Base-by-base conservation (phyloP, 2,329 filamentous ascomycete genomes). In the Sarocladium strictum region DNA sequence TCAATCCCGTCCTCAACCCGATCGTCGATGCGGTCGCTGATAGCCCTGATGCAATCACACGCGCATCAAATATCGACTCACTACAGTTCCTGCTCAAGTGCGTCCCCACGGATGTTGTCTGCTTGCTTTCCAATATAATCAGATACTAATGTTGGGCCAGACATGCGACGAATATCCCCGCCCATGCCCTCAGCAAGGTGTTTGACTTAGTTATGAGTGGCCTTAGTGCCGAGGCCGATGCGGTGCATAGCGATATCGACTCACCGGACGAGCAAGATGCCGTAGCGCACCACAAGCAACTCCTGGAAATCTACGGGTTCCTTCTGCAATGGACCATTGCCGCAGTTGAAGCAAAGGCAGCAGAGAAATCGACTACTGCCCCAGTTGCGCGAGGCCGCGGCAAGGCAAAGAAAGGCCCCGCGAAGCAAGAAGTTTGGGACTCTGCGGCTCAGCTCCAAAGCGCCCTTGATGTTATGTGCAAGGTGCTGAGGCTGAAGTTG, bases 61-160 rank as follows among this genome's bases (percentile, higher is more conserved):
- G 86, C 71, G 82, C 85, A 64, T 81, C 84, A 53, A 81, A 86
- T 60, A 92, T 97, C 74, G 93, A 99, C 75, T 96, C 92, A 58
- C 72, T 99, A 63, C 93, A 97, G 71, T 96, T 96, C 67, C 77
- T 99, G 57, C 80, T 99, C 75, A 99, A 99, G 93, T 97, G 17
- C 17, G 47, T 51, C 10, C 77, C 75, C 68, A 78, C 74, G 72
- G 17, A 33, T 19, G 3, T 21, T 4, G 26, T 40, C 12, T 9
- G 21, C 9, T n/a, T 27, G 64, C 65, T 26, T 27, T 27, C 32
- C 15, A 15, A 29, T 38, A 54, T 49, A 14, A 38, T 40, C 51
- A 11, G 19, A 21, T 33, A n/a, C 26, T 51, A 24, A 54, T 38
- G 32, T 53, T 21, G 49, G 29, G n/a, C 14, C 80, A 97, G 93